A percentile compares a stretch with the other conserved stretches of the same genome.
These are phyloP conservation scores for Nakaseomyces bracarensis DNA, from an alignment of 1,139 yeast genomes.

Conservation along the genomic window DNA sequence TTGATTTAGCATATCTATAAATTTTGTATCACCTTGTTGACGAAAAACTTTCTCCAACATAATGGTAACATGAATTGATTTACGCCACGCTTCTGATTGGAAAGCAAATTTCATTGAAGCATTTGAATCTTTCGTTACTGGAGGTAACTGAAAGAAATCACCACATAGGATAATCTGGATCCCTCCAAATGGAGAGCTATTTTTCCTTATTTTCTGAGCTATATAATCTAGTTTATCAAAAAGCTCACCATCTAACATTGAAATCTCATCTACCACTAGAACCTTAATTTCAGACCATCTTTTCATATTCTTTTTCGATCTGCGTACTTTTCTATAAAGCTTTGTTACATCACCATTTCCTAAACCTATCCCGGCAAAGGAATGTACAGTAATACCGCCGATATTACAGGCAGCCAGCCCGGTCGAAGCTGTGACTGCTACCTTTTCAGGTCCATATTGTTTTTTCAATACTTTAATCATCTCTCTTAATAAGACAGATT, in stretches of 20 bases:
- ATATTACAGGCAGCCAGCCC: conserved; percentile 90
- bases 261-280: conserved; percentile 74
- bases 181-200: conserved; percentile 70
- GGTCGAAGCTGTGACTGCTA: conserved; percentile 86
- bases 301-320: conserved; percentile 43
- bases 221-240: conserved; percentile 62
- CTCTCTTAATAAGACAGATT: conserved; percentile 65
- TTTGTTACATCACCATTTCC: conserved; percentile 43
- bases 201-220: conserved; percentile 49
- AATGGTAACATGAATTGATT: conserved; percentile 55
- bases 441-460: conserved; percentile 42
- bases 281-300: conserved; percentile 61
- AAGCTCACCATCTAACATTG: conserved; percentile 76
- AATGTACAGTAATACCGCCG: conserved; percentile 80
- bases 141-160: conserved; percentile 87
- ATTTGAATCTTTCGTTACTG: conserved; percentile 43
- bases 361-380: conserved; percentile 79
- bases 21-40: conserved; percentile 72
- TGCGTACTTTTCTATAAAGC: conserved; percentile 47
- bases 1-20: conserved; percentile 80
- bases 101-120: conserved; percentile 52
- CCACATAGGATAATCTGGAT: conserved; percentile 80
- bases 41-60: conserved; percentile 77
- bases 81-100: conserved; percentile 67
- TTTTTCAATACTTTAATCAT: conserved; percentile 53